These are phyloP conservation scores for Pleurotus ostreatus DNA, from an alignment of 768 basidiomycete genomes.

Conservation along the genomic window DNA sequence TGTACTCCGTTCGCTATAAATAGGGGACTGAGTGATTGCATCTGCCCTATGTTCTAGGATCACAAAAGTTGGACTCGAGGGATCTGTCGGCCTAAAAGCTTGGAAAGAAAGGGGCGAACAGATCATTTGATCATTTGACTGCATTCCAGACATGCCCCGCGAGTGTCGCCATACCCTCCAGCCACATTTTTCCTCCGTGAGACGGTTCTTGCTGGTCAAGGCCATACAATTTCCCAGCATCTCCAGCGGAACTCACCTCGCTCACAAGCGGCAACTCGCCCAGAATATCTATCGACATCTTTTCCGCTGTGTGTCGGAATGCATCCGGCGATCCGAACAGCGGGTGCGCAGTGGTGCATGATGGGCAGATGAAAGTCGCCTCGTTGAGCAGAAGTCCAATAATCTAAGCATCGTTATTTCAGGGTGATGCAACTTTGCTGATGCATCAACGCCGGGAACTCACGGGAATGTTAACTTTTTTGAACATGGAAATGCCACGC, in stretches of 20 bases:
- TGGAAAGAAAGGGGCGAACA: too few relatives aligned
- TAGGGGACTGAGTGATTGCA: too few relatives aligned
- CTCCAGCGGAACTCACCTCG: constrained; percentile 69
- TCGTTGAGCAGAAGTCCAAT: constrained; percentile 87
- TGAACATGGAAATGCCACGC: constrained; percentile 91
- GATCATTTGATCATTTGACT: not conserved
- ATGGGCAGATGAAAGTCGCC: constrained; percentile 76
- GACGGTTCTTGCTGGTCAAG: not conserved
- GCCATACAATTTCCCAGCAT: constrained; percentile 44
- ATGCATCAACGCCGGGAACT: constrained; percentile 18
- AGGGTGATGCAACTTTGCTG: not conserved
- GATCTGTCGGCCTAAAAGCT: too few relatives aligned
- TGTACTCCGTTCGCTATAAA: too few relatives aligned
- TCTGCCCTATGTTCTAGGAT: too few relatives aligned
- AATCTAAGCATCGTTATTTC: constrained; percentile 47
- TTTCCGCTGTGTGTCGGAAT: constrained; percentile 56
- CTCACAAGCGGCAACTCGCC: constrained; percentile 81
- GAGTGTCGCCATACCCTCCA: not conserved
- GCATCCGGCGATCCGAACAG: constrained; percentile 27
- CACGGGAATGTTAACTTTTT: constrained; percentile 85
- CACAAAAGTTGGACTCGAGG: too few relatives aligned
- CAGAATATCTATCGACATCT: constrained; percentile 60
- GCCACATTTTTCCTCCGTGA: not conserved
- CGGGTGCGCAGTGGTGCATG: constrained; percentile 52
- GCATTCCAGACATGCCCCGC: not conserved